Base-by-base conservation (phyloP, 805 yeast genomes). In the Yarrowia sp. region DNA sequence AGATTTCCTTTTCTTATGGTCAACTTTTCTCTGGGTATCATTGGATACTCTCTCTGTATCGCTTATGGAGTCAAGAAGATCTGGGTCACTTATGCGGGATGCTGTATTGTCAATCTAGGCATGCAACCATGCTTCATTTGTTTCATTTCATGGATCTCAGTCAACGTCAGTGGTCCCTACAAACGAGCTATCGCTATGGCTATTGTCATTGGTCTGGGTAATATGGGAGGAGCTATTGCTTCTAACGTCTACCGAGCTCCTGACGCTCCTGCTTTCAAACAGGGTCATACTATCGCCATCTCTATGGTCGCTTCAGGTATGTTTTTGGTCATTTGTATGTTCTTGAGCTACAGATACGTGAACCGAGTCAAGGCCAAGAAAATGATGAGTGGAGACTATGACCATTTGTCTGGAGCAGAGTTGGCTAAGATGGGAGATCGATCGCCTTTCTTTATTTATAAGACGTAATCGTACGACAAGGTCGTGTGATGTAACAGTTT, bases 221-320 rank as follows among this genome's bases (percentile, higher is more conserved):
- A 85, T 72, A 82, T 84, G 69, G 88, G 88, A 53, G 88, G 88
- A 68, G 84, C 85, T 68, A 79, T 84, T 65, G 75, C 87, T 32
- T 71, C 86, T 1, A 84, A 78, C 68, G 75, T 84, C 17, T 85
- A 83, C 74, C 77, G 85, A 65, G 71, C 81, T 38, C 70, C 73
- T 32, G 87, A 85, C 66, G 78, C 86, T 17, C 89, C 89, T 33
- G 74, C 76, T 13, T 85, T 80, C 71, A 77, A 69, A 38, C 81
- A 81, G 43, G 89, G 88, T 33, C 77, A 83, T 67, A 72, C 79
- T 38, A 77, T 83, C 36, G 74, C 80, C 66, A 71, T 86, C 63
- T 83, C 82, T 0, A 81, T 81, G 65, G 72, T 75, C 7, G 67
- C 69, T 6, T 62, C 78, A 65, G 80, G 79, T 1, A 39, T 75